Percentiles rank a stretch among this genome's conserved stretches.
Conservation (phyloP, 1,284 basidiomycete genomes). For the Ceratobasidium theobromae region DNA sequence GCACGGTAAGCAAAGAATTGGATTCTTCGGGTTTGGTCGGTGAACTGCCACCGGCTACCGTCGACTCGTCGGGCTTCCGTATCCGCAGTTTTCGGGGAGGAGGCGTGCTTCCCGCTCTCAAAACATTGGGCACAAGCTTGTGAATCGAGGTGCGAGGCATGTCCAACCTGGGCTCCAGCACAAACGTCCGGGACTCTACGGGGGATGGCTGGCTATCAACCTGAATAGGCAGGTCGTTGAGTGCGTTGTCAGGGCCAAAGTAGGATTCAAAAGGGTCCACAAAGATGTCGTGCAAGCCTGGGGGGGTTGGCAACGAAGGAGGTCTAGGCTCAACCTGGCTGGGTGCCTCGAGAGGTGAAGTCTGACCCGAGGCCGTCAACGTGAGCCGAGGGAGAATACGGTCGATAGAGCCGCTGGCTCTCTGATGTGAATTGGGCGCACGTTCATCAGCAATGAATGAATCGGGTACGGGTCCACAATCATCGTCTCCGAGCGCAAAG, state of each 20-base stretch:
- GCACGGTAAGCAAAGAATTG: no score
- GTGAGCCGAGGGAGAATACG: neutral
- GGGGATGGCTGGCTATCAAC: neutral
- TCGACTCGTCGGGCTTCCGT: neutral
- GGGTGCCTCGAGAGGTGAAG: neutral
- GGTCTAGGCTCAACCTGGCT: neutral
- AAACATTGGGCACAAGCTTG: neutral
- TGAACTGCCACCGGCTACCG: no score
- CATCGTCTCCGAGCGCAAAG: neutral
- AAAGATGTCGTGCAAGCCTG: neutral
- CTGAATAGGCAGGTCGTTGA: neutral
- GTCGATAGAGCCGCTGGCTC: neutral
- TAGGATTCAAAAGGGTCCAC: neutral
- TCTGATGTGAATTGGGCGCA: neutral
- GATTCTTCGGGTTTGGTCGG: no score
- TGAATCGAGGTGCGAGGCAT: neutral
- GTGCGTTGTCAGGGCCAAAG: neutral
- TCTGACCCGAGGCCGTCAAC: neutral
- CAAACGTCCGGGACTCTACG: neutral
- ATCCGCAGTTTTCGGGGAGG: neutral
- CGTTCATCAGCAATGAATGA: neutral
- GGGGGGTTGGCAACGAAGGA: neutral
- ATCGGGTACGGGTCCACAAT: neutral
- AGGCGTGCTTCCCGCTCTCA: constrained; percentile 2
- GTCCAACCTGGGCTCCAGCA: neutral